A percentile compares a stretch with the other conserved stretches of the same genome.
Evolutionary conservation across 164 flowering plant species (phyloP).

Genomic region (Dillenia suffruticosa): DNA sequence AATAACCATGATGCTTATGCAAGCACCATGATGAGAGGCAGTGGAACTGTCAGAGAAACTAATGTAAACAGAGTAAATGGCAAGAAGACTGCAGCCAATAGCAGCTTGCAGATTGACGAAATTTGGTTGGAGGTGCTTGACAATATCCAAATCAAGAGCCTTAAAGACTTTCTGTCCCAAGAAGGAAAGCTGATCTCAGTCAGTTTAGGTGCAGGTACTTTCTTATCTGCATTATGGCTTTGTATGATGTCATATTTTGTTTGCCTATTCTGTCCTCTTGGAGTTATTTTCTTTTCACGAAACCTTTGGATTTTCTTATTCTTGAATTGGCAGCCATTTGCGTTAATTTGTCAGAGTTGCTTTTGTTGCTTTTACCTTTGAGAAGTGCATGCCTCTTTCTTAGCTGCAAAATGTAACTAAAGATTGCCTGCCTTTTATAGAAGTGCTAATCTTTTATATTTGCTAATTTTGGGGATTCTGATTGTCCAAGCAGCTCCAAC

Average conservation of each 20-base stretch:
- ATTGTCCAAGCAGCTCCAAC: slow-evolving; percentile 58
- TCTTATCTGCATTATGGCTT: slow-evolving; percentile 1
- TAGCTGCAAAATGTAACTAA: too few relatives aligned
- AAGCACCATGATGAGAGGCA: slow-evolving; percentile 19
- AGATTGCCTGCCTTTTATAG: not conserved
- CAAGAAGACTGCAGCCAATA: slow-evolving; percentile 27
- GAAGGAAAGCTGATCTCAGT: slow-evolving; percentile 86
- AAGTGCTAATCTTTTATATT: not conserved
- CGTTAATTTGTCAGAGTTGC: too few relatives aligned
- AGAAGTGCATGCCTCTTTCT: too few relatives aligned
- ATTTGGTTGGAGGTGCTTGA: slow-evolving; percentile 79
- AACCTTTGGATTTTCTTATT: not conserved
- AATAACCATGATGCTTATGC: slow-evolving; percentile 21
- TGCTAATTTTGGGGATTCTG: slow-evolving; percentile 2
- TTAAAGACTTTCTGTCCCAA: slow-evolving; percentile 68
- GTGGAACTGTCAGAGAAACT: slow-evolving; percentile 27
- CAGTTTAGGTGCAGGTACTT: slow-evolving; percentile 80
- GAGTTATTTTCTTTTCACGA: too few relatives aligned
- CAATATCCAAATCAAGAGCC: slow-evolving; percentile 41
- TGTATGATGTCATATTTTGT: too few relatives aligned
- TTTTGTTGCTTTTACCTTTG: too few relatives aligned
- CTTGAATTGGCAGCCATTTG: not conserved
- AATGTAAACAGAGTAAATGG: slow-evolving; percentile 25
- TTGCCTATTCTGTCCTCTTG: too few relatives aligned
- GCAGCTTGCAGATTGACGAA: slow-evolving; percentile 47